phyloP scores from a whole-genome alignment of 1,284 basidiomycete genomes.

The Ustilago cynodontis region DNA sequence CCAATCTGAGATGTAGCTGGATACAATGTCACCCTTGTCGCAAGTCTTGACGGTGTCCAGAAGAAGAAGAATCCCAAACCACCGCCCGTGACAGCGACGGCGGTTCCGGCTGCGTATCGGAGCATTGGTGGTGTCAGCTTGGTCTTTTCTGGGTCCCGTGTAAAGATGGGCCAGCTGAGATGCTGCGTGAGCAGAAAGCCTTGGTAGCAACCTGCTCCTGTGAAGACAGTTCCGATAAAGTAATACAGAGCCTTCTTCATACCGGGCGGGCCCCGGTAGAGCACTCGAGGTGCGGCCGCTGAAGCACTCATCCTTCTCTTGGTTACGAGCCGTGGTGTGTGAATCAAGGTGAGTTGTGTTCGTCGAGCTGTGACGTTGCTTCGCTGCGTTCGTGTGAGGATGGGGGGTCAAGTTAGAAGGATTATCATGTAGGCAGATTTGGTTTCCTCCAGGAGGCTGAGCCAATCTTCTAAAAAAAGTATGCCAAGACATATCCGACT shows the following conservation, averaged over 20 bases:
- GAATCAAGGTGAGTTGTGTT: too few relatives aligned
- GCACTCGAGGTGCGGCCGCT: conserved; percentile 23
- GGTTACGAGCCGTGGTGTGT: too few relatives aligned
- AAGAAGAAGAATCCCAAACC: conserved; percentile 50
- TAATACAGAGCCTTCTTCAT: conserved; percentile 52
- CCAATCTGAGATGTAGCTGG: conserved; percentile 44
- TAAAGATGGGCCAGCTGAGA: conserved; percentile 51
- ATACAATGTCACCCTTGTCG: conserved; percentile 51
- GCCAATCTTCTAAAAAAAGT: conserved; percentile 11
- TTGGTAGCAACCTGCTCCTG: conserved; percentile 40
- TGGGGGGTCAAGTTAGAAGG: too few relatives aligned
- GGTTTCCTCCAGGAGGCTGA: background rate
- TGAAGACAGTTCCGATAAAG: conserved; percentile 51
- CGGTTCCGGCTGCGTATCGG: conserved; percentile 33
- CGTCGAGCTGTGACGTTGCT: too few relatives aligned
- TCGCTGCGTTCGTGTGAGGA: too few relatives aligned
- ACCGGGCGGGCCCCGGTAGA: conserved; percentile 52
- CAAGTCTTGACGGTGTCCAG: conserved; percentile 45
- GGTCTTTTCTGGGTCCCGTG: conserved; percentile 42
- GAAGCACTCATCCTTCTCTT: conserved; percentile 12
- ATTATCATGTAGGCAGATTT: too few relatives aligned
- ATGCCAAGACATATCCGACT: background rate
- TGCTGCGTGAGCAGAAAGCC: conserved; percentile 51
- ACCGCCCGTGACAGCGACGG: conserved; percentile 23
- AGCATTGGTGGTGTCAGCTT: conserved; percentile 41